Percentiles rank a stretch among this genome's conserved stretches.
Conservation (phyloP, 2,329 filamentous ascomycete species). For the Diaporthe capsici region DNA sequence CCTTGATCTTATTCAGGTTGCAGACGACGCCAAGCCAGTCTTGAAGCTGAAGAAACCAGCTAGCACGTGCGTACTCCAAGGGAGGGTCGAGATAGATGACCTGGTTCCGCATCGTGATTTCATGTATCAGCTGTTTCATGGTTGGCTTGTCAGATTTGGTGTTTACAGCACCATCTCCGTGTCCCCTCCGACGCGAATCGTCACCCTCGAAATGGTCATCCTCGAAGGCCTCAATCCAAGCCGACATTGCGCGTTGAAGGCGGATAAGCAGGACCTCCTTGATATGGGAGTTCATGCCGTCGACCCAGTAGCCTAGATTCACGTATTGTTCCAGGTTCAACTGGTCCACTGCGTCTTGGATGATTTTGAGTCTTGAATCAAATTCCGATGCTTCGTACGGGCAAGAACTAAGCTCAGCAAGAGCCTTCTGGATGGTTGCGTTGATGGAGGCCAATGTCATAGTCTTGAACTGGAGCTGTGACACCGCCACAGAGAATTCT, state of each 20-base stretch:
- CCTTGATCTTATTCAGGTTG: slow-evolving; percentile 93
- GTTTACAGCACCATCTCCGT: slow-evolving; percentile 56
- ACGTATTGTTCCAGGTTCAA: slow-evolving; percentile 96
- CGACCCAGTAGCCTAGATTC: slow-evolving; percentile 92
- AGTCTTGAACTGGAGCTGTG: slow-evolving; percentile 90
- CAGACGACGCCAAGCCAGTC: slow-evolving; percentile 95
- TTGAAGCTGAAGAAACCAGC: slow-evolving; percentile 93
- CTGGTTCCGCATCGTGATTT: slow-evolving; percentile 98
- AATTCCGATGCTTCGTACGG: slow-evolving; percentile 86
- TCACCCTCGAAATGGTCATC: slow-evolving; percentile 67
- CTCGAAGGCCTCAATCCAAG: slow-evolving; percentile 91
- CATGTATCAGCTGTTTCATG: slow-evolving; percentile 83
- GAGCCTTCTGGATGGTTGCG: slow-evolving; percentile 82
- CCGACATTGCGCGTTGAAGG: slow-evolving; percentile 84
- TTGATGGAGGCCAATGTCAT: slow-evolving; percentile 84
- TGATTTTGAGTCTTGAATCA: slow-evolving; percentile 82
- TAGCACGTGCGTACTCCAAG: slow-evolving; percentile 89
- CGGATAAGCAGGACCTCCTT: slow-evolving; percentile 85
- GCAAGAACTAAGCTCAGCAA: slow-evolving; percentile 87
- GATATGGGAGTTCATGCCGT: slow-evolving; percentile 87
- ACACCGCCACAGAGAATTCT: slow-evolving; percentile 90
- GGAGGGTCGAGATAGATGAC: slow-evolving; percentile 97
- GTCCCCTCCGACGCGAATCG: slow-evolving; percentile 63
- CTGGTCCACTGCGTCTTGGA: slow-evolving; percentile 95
- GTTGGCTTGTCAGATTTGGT: slow-evolving; percentile 69